Conservation (phyloP, 202 grass and related monocot genomes). For the Eragrostis tef region DNA sequence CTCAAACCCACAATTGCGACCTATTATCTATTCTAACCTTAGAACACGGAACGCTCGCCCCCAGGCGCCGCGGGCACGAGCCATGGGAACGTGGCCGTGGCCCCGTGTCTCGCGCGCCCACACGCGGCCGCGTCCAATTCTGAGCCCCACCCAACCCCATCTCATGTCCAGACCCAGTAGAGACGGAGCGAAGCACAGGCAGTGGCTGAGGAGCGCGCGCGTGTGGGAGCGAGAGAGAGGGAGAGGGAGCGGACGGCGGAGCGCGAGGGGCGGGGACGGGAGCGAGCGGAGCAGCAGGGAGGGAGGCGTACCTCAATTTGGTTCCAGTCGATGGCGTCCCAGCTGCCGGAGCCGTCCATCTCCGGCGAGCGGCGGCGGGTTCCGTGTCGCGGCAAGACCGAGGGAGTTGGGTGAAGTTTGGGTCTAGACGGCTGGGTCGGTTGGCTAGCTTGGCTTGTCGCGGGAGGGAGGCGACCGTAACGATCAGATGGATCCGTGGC, state of each 20-base stretch:
- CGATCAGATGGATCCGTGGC: neutral
- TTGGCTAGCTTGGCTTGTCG: neutral
- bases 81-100: neutral
- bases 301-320: constrained; percentile 50
- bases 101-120: neutral
- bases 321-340: constrained; percentile 72
- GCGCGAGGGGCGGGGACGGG: neutral
- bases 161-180: neutral
- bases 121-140: neutral
- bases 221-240: neutral
- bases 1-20: neutral
- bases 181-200: neutral
- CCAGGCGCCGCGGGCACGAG: neutral
- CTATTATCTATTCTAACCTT: neutral
- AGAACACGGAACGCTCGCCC: neutral
- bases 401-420: neutral
- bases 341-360: constrained; percentile 63
- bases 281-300: neutral
- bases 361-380: constrained; percentile 40
- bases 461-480: neutral
- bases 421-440: neutral
- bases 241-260: neutral
- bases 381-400: neutral
- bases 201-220: neutral
- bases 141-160: neutral